phyloP scores from a whole-genome alignment of 495 filamentous ascomycete genomes.

The Hypoxylon lienhwacheense region DNA sequence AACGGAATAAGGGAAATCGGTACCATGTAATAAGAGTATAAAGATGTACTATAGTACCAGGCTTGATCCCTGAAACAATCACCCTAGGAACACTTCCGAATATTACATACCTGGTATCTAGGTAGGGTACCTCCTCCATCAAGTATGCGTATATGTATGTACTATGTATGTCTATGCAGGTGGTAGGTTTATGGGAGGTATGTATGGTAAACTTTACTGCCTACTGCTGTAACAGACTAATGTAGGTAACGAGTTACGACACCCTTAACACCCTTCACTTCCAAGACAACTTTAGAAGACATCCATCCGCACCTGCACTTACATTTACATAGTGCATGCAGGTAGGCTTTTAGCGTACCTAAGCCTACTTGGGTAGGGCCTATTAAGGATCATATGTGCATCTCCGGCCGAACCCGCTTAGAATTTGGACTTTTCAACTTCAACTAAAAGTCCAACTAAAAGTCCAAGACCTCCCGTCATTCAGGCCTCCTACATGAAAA shows the following conservation, averaged over 20 bases:
- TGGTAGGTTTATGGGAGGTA: constrained; percentile 7
- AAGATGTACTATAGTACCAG: too few relatives aligned
- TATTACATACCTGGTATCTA: too few relatives aligned
- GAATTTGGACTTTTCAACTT: not conserved
- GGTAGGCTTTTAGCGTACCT: constrained; percentile 13
- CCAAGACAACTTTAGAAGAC: constrained; percentile 1
- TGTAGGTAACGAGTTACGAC: not conserved
- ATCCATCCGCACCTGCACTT: constrained; percentile 6
- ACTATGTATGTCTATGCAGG: not conserved
- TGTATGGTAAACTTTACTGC: too few relatives aligned
- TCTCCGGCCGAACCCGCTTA: constrained; percentile 6
- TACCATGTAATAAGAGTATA: too few relatives aligned
- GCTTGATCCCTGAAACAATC: too few relatives aligned
- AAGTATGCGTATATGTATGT: not conserved
- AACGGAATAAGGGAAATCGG: too few relatives aligned
- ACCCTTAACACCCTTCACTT: too few relatives aligned
- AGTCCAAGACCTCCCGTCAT: not conserved
- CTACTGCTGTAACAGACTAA: not conserved
- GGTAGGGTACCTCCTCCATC: too few relatives aligned
- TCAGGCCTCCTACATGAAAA: not conserved
- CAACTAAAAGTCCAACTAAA: not conserved
- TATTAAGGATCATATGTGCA: constrained; percentile 14
- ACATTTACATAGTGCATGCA: constrained; percentile 10
- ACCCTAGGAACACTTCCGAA: too few relatives aligned
- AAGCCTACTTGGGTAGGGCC: not conserved